Evolutionary conservation across 1,284 basidiomycete genomes (phyloP), one percentile per base, ranked within the genome.

Genomic region (Moesziomyces parantarcticus): DNA sequence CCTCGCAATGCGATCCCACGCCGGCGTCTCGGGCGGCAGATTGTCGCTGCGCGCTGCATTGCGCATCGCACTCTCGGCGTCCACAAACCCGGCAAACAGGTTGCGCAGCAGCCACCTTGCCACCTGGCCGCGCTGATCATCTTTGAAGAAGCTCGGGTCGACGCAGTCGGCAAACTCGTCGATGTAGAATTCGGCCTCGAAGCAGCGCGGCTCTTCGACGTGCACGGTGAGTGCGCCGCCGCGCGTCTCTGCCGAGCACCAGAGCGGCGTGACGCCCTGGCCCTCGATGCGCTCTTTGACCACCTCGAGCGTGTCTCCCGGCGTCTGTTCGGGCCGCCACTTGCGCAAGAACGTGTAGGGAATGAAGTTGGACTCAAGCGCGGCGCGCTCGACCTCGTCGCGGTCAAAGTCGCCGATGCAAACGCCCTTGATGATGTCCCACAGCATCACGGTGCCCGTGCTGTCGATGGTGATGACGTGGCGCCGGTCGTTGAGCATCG

Each of bases 381-480:
- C 54, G n/a, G 71, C 49, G 48, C 58, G 39, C 11, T 53, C 50
- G 32, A 94, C 88, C 58, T 93, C 92, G 29, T 88, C 88, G 11
- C 86, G 88, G 57, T 93, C 92, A 40, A 89, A 89, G 14, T 86
- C 86, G 8, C 96, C 96, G 1, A 91, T 84, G 83, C 95, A 98
- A 1, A 86, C 71, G 1, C 92, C 90, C 0, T 89, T 87, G 18
- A 96, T 87, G 55, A 99, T 89, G 85, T 99, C 92, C 96, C 97
- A 99, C 3, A 95, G 89, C 0, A 91, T 91, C 4, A 99, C 90
- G 71, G 91, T 80, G 10, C 92, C 92, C 0, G 88, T 86, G 0
- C 93, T 94, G 83, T 98, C 92, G 41, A 97, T 90, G 0, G 94
- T 94, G 54, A 99, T 85, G 5, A 91, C 94, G 82, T 98, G 95